Conservation (phyloP, 176 grass and related monocot species). For the Lolium perenne region DNA sequence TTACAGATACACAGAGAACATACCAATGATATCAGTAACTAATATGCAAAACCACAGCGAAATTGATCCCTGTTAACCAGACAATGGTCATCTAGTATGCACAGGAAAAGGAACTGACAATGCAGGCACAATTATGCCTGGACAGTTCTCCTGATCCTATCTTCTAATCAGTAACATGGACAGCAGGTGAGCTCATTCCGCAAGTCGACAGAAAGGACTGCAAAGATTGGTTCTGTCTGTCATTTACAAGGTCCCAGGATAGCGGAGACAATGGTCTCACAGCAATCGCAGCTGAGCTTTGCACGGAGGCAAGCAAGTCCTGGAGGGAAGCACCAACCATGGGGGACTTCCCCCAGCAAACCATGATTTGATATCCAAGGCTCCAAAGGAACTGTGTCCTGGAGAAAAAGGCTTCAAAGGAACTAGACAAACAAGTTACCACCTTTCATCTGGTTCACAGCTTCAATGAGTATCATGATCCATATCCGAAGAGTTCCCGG, state of each 20-base stretch:
- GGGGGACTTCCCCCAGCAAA: slow-evolving; percentile 12
- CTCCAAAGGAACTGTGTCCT: background rate
- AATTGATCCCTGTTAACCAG: background rate
- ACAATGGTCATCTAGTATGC: slow-evolving; percentile 11
- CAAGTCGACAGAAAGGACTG: background rate
- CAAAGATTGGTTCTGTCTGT: background rate
- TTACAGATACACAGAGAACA: background rate
- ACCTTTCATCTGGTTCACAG: slow-evolving; percentile 35
- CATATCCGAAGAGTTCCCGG: slow-evolving; percentile 52
- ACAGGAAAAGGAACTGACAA: slow-evolving; percentile 1
- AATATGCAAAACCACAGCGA: background rate
- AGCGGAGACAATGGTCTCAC: background rate
- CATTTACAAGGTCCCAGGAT: slow-evolving; percentile 24
- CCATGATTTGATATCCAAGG: slow-evolving; percentile 8
- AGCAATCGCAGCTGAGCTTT: background rate
- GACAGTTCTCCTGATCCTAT: slow-evolving; percentile 9
- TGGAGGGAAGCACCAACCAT: slow-evolving; percentile 18
- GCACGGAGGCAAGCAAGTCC: background rate
- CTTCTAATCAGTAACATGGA: slow-evolving; percentile 8
- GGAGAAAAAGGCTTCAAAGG: background rate
- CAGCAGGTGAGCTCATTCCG: background rate
- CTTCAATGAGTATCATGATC: slow-evolving; percentile 36
- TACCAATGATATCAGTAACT: slow-evolving; percentile 6
- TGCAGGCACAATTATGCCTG: background rate
- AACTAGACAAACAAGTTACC: slow-evolving; percentile 1